Percentiles rank a stretch among this genome's conserved stretches.
Conservation (phyloP, 1,284 basidiomycete species). For the Dichomitus squalens region DNA sequence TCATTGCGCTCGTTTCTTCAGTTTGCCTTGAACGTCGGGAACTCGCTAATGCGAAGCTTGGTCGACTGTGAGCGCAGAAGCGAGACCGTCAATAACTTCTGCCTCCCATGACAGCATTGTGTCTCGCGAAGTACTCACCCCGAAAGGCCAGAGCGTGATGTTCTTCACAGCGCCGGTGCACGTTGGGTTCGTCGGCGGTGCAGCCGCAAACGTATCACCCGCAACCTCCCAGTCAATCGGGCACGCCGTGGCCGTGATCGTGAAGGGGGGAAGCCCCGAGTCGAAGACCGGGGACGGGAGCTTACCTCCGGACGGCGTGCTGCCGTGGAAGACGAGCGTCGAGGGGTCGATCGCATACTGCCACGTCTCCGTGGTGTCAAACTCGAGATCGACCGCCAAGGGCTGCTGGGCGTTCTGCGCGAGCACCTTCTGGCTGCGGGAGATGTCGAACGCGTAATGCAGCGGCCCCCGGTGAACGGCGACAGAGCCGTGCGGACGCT, state of each 20-base stretch:
- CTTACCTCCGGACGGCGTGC: slow-evolving; percentile 37
- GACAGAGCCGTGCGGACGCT: slow-evolving; percentile 52
- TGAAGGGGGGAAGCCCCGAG: slow-evolving; percentile 51
- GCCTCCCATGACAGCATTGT: background rate
- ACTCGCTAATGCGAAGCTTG: slow-evolving; percentile 57
- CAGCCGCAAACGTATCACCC: slow-evolving; percentile 51
- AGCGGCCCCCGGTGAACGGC: slow-evolving; percentile 59
- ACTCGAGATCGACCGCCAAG: slow-evolving; percentile 54
- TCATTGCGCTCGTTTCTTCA: background rate
- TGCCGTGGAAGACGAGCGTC: slow-evolving; percentile 49
- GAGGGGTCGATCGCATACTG: slow-evolving; percentile 59
- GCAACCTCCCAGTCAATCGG: slow-evolving; percentile 50
- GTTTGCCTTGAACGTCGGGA: slow-evolving; percentile 39
- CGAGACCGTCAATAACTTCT: background rate
- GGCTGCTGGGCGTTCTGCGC: slow-evolving; percentile 46
- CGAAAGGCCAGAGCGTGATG: slow-evolving; percentile 53
- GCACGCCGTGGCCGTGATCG: slow-evolving; percentile 53
- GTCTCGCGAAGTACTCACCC: slow-evolving; percentile 40
- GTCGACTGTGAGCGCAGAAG: slow-evolving; percentile 41
- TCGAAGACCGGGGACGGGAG: slow-evolving; percentile 60
- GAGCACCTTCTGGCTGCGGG: slow-evolving; percentile 46
- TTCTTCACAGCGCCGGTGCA: slow-evolving; percentile 47
- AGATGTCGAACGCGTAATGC: slow-evolving; percentile 57
- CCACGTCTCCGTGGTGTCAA: slow-evolving; percentile 51
- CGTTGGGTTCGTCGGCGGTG: slow-evolving; percentile 49